Evolutionary conservation across 2,329 filamentous ascomycete genomes (phyloP).

Genomic region (Peltaster fructicola): DNA sequence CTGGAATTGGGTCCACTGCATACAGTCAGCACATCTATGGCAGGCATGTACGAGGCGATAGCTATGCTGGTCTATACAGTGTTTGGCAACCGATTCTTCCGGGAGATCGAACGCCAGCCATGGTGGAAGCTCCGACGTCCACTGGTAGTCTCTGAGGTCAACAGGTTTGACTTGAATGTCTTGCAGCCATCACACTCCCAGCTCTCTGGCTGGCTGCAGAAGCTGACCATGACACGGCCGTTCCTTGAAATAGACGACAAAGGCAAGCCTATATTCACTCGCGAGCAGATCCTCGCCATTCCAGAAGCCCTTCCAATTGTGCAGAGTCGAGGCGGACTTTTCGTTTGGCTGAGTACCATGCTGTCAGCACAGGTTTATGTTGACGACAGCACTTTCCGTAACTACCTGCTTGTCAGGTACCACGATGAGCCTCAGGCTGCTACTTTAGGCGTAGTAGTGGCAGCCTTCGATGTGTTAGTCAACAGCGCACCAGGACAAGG

Average conservation of each 20-base stretch:
- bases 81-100: constrained; percentile 12
- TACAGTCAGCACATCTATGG: constrained; percentile 9
- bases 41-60: constrained; percentile 16
- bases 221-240: constrained; percentile 13
- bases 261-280: constrained; percentile 42
- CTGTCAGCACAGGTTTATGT: constrained; percentile 68
- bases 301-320: constrained; percentile 45
- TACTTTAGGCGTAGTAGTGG: constrained; percentile 66
- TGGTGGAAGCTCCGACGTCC: constrained; percentile 15
- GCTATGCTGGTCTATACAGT: constrained; percentile 14
- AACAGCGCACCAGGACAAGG: constrained; percentile 65
- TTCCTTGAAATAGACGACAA: constrained; percentile 54
- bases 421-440: constrained; percentile 64
- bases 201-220: constrained; percentile 13
- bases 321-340: constrained; percentile 66
- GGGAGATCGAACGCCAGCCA: constrained; percentile 9
- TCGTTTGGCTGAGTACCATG: constrained; percentile 67
- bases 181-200: constrained; percentile 18
- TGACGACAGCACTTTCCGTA: constrained; percentile 62
- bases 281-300: constrained; percentile 33
- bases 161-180: constrained; percentile 17
- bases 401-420: constrained; percentile 70
- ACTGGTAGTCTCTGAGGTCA: constrained; percentile 13
- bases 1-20: constrained; percentile 12
- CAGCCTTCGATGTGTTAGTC: constrained; percentile 76